These are phyloP conservation scores for Pseudognaphalium luteoalbum DNA, from an alignment of 129 eudicot genomes.

Conservation along the genomic window DNA sequence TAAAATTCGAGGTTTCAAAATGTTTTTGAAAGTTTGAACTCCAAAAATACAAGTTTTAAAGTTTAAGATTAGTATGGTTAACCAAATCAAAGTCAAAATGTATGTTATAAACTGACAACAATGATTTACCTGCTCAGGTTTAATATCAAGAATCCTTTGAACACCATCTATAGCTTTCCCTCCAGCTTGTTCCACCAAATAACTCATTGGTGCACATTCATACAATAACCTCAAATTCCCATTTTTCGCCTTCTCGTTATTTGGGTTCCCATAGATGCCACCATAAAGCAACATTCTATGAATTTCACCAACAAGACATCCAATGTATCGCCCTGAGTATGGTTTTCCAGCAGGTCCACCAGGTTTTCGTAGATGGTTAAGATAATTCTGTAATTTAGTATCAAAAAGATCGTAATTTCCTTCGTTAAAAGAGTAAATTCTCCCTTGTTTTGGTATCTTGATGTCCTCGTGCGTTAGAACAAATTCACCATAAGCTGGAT, in stretches of 20 bases:
- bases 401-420: slow-evolving; percentile 84
- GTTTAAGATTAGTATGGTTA: slow-evolving; percentile 5
- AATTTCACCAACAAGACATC: slow-evolving; percentile 90
- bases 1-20: not conserved
- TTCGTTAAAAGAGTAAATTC: slow-evolving; percentile 89
- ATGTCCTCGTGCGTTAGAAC: slow-evolving; percentile 81
- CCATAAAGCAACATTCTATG: slow-evolving; percentile 86
- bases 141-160: slow-evolving; percentile 77
- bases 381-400: slow-evolving; percentile 66
- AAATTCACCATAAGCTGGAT: slow-evolving; percentile 84
- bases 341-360: slow-evolving; percentile 88
- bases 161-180: slow-evolving; percentile 87
- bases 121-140: slow-evolving; percentile 55
- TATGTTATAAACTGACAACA: not conserved
- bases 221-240: slow-evolving; percentile 92
- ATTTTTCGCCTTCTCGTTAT: slow-evolving; percentile 62
- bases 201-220: slow-evolving; percentile 99
- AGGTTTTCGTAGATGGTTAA: slow-evolving; percentile 68
- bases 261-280: slow-evolving; percentile 86
- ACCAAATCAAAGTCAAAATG: slow-evolving; percentile 22
- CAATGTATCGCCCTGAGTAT: slow-evolving; percentile 84
- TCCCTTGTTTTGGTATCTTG: slow-evolving; percentile 72
- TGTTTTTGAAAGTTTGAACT: not conserved
- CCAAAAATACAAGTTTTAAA: slow-evolving; percentile 4
- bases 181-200: slow-evolving; percentile 92